Evolutionary conservation across 495 filamentous ascomycete genomes (phyloP), one percentile per base, ranked within the genome.

Genomic region (Xylaria telfairii): DNA sequence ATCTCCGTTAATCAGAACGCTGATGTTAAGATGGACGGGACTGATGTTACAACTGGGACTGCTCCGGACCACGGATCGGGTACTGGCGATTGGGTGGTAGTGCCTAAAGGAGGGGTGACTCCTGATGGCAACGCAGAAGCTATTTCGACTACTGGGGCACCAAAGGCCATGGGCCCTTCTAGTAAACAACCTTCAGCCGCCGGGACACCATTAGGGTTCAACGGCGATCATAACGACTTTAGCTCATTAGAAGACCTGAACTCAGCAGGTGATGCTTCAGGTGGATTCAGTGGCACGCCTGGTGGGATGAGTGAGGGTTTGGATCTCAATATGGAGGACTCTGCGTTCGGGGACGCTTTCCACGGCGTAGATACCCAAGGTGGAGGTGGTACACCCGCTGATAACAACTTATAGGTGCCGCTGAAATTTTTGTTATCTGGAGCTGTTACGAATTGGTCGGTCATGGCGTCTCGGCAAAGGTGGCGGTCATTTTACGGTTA

Each of bases 341-440:
- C 82, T 19, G 85, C 85, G 12, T 88, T 88, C 73, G 87, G 86
- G 1, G 85, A 88, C 49, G 87, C 87, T 17, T 87, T 88, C 65
- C 86, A 88, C 65, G 85, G 84, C 26, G 82, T 87, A 3, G 79
- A 80, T 24, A 65, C 74, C 30, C 76, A 78, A 28, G 71, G 70
- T 24, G 71, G 71, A 39, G 73, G 49, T 13, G 71, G 71, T 46
- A 78, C 75, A 21, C 77, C 77, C 13, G 73, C 72, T 10, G 74
- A 78, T 19, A 70, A 68, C 42, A 75, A 68, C 62, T 72, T 75
- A 60, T 78, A 76, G 66, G 28, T 42, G 30, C 30, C 19, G 37
- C 13, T 67, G 26, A n/a, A 19, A 24, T 39, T 34, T n/a, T 28
- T 12, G 32, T 42, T 53, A 26, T 49, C 30, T 51, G 13, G 64